Conservation (phyloP, 176 grass and related monocot genomes). For the Raddia guianensis region DNA sequence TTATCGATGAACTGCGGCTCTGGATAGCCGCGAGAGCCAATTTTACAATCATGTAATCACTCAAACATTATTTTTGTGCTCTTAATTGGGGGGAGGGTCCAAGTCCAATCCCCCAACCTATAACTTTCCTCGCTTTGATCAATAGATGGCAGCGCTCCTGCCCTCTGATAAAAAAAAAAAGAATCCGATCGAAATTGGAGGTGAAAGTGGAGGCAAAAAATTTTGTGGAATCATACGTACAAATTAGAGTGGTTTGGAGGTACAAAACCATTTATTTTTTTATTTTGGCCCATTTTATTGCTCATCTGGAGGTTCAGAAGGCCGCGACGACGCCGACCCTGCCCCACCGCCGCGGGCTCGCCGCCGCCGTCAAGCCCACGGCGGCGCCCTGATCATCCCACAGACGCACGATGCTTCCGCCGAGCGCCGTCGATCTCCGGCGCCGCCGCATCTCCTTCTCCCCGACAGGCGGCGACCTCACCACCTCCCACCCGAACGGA, state of each 20-base stretch:
- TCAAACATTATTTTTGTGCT: no score
- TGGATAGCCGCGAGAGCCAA: no score
- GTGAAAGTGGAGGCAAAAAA: background rate
- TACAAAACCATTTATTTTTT: background rate
- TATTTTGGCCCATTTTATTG: constrained; percentile 3
- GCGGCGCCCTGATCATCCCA: constrained; percentile 53
- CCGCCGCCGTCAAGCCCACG: background rate
- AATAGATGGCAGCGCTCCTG: no score
- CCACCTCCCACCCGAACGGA: constrained; percentile 38
- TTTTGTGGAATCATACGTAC: background rate
- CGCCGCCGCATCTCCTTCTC: constrained; percentile 31
- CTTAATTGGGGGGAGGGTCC: no score
- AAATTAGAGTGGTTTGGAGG: background rate
- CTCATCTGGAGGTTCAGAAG: constrained; percentile 1
- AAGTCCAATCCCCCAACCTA: no score
- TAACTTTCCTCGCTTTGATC: no score
- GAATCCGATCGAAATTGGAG: background rate
- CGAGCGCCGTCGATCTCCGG: constrained; percentile 38
- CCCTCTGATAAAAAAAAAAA: no score
- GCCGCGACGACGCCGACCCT: background rate
- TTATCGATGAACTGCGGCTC: no score
- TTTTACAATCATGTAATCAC: no score
- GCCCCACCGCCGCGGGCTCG: constrained; percentile 34
- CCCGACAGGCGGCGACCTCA: background rate
- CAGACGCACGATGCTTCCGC: constrained; percentile 58